Percentiles rank a stretch among this genome's conserved stretches.
These are phyloP conservation scores for Lichina pygmaea DNA, from an alignment of 495 filamentous ascomycete species.

Conservation along the genomic window DNA sequence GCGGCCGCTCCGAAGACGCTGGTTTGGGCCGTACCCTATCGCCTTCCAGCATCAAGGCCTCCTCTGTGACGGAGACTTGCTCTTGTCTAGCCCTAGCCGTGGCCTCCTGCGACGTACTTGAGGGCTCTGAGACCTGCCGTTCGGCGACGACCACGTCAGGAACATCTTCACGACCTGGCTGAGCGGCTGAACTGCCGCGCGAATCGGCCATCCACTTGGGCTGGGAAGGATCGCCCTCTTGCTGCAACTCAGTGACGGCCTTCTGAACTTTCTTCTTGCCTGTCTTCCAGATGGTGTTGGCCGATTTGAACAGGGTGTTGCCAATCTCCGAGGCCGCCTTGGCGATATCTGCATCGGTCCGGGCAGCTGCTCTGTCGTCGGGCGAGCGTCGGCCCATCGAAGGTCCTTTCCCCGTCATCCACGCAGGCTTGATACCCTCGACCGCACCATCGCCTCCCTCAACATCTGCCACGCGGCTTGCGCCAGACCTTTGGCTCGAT, in stretches of 20 bases:
- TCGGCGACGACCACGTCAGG: too few species aligned
- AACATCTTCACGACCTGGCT: background rate
- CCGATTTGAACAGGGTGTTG: constrained; percentile 70
- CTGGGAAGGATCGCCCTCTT: constrained; percentile 53
- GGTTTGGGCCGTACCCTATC: background rate
- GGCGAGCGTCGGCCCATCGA: constrained; percentile 7
- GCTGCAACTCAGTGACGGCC: constrained; percentile 72
- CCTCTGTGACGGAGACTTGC: constrained; percentile 38
- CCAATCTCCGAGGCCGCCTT: constrained; percentile 63
- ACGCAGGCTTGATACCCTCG: constrained; percentile 15
- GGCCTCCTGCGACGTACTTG: too few species aligned
- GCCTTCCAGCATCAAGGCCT: constrained; percentile 72
- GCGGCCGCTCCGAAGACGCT: too few species aligned
- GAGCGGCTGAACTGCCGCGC: background rate
- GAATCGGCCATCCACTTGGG: constrained; percentile 86
- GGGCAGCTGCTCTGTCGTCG: constrained; percentile 20
- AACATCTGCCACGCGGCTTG: constrained; percentile 7
- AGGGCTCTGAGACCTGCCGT: too few species aligned
- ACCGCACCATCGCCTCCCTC: constrained; percentile 11
- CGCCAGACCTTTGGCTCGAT: constrained; percentile 14
- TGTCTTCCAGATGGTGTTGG: constrained; percentile 79
- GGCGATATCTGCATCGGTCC: constrained; percentile 50
- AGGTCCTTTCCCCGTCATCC: constrained; percentile 13
- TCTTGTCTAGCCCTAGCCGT: background rate
- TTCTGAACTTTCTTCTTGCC: constrained; percentile 87